These are phyloP conservation scores for Cytospora mali DNA, from an alignment of 2,329 filamentous ascomycete species.

Conservation along the genomic window DNA sequence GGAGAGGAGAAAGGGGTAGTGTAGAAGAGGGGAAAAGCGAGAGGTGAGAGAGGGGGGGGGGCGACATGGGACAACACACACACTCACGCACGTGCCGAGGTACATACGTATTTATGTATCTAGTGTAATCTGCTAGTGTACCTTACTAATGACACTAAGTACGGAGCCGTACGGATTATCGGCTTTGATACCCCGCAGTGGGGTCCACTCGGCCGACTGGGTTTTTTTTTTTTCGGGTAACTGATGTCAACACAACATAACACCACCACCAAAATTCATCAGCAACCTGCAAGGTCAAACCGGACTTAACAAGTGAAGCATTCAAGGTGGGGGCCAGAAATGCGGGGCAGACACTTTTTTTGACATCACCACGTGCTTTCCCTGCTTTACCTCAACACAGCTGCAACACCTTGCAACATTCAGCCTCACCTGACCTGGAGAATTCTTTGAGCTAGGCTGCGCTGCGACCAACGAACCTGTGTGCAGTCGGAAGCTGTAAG, in stretches of 20 bases:
- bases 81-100: not conserved
- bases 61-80: no score
- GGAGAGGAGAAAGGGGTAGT: no score
- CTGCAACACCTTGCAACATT: no score
- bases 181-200: not conserved
- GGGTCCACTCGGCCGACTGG: not conserved
- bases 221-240: no score
- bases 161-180: not conserved
- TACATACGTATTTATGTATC: not conserved
- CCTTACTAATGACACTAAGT: no score
- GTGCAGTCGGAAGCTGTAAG: no score
- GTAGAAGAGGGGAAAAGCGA: no score
- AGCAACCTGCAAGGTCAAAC: no score
- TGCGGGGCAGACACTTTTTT: constrained; percentile 17
- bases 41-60: no score
- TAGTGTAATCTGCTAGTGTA: no score
- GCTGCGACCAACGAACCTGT: not conserved
- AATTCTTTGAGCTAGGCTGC: not conserved
- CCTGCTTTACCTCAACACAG: not conserved
- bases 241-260: no score
- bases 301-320: not conserved
- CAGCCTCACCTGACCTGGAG: not conserved
- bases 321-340: constrained; percentile 20
- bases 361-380: not conserved
- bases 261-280: no score